These are phyloP conservation scores for Coelastrella sp. DNA, from an alignment of 139 green algal species.

Conservation along the genomic window DNA sequence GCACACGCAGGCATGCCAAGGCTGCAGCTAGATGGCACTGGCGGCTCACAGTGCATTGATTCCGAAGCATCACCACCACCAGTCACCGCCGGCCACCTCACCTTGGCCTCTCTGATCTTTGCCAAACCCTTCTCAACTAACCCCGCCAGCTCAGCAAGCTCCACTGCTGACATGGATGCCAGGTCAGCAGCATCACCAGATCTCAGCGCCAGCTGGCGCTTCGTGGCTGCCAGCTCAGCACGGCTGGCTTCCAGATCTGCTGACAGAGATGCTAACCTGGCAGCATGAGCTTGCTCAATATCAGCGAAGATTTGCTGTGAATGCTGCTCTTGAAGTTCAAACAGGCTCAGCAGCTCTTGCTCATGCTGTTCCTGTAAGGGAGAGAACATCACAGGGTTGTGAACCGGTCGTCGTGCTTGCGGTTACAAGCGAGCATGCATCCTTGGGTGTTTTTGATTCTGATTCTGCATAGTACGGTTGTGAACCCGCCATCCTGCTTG, in stretches of 20 bases:
- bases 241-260: background rate
- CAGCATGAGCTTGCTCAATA: background rate
- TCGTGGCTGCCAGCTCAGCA: background rate
- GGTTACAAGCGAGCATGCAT: no score
- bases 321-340: background rate
- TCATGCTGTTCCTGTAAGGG: background rate
- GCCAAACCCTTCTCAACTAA: background rate
- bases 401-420: no score
- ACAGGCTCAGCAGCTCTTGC: background rate
- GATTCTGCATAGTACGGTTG: no score
- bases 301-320: background rate
- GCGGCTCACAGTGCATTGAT: no score
- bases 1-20: no score
- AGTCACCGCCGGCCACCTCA: background rate
- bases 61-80: no score
- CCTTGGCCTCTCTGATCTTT: background rate
- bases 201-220: background rate
- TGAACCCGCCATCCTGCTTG: no score
- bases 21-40: no score
- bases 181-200: background rate
- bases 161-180: background rate
- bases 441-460: no score
- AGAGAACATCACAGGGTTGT: background rate
- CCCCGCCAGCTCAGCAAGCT: background rate
- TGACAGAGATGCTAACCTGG: background rate